Base-by-base conservation (phyloP, 2,329 filamentous ascomycete genomes). In the Aschersonia sp. region DNA sequence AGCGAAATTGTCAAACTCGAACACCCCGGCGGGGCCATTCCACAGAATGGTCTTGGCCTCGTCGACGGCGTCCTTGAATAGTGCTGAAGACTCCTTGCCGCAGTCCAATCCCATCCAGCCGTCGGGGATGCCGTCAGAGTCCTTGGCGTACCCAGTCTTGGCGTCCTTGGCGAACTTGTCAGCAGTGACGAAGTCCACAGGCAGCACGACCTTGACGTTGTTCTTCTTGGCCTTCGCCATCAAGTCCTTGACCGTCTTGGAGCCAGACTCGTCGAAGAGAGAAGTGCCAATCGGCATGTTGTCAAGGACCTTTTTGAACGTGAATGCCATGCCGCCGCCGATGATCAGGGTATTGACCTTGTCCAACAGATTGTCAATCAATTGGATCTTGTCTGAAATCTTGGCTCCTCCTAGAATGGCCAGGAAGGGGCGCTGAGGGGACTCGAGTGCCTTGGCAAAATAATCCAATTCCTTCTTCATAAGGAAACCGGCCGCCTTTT, bases 401-500 rank as follows among this genome's bases (percentile, higher is more conserved):
- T 98, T 98, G 66, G 92, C 89, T 58, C 92, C 92, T 59, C 92
- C 92, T 47, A 98, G 85, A 65, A 98, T 98, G 66, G 92, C 94
- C 48, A 98, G 83, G 85, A 98, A 98, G 52, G 92, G 92, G 49
- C 91, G 83, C 73, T 94, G 77, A 52, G 92, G 92, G 59, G 78
- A 81, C 75, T 98, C 92, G 52, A 98, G 85, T 40, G 89, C 92
- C 75, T 96, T 80, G 55, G 92, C 92, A 65, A 98, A 98, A 82
- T 98, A 98, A 65, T 98, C 92, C 54, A 98, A 85, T 72, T 98
- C 92, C 78, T 97, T 98, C 85, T 98, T 98, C 77, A 98, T 89
- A 62, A 98, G 82, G 82, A 96, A 98, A 53, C 92, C 92, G 49
- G 91, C 87, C 7, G 92, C 92, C 77, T 95, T 96, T 69, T 97